Evolutionary conservation across 2,329 filamentous ascomycete species (phyloP).

Genomic region (Aureobasidium mangrovei): DNA sequence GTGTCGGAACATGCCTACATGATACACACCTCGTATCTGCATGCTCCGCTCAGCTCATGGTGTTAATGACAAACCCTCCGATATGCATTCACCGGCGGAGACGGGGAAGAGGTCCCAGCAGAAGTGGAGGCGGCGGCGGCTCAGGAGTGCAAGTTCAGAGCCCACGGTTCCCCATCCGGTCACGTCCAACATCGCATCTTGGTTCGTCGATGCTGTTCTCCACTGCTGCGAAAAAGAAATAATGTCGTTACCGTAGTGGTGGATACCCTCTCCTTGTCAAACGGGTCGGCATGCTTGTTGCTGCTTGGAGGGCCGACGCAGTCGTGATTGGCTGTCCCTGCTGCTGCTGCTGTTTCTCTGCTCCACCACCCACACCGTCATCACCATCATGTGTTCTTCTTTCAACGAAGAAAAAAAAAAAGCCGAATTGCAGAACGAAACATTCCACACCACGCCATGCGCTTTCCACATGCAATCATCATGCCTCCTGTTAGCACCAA

Average conservation of each 20-base stretch:
- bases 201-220: neutral
- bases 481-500: too few relatives aligned
- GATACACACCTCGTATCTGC: constrained; percentile 4
- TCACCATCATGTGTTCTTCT: too few relatives aligned
- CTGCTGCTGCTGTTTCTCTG: too few relatives aligned
- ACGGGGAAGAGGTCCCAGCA: neutral
- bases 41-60: neutral
- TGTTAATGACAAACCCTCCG: neutral
- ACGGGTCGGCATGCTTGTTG: neutral
- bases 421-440: too few relatives aligned
- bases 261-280: neutral
- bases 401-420: too few relatives aligned
- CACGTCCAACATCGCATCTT: neutral
- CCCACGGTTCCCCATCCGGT: neutral
- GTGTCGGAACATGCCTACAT: constrained; percentile 8
- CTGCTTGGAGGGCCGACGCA: neutral
- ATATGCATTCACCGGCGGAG: neutral
- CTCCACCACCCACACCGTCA: too few relatives aligned
- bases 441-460: too few relatives aligned
- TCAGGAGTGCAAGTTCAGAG: neutral
- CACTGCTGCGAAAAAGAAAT: neutral
- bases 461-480: too few relatives aligned
- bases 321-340: neutral
- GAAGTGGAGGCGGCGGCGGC: neutral
- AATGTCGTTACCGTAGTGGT: constrained; percentile 10